Base-by-base conservation (phyloP, 495 filamentous ascomycete genomes). In the Staphylotrichum tortipilum region DNA sequence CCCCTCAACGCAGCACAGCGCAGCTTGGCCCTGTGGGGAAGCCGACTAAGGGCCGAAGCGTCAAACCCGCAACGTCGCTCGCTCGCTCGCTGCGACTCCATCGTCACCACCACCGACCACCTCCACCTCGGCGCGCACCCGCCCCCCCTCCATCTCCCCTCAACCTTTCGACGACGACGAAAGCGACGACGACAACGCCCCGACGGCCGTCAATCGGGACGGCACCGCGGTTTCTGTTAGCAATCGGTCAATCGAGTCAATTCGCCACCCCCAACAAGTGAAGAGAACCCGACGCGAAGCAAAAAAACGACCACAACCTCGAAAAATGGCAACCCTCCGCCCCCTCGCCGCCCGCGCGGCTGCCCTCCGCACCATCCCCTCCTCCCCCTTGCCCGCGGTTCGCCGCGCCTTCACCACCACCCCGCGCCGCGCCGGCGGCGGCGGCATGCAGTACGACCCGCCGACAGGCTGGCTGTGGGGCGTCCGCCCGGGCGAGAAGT, bases 401-500 rank as follows among this genome's bases (percentile, higher is more conserved):
- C 46, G 29, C 41, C 53, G 65, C 44, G 22, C 24, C 47, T 70
- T 72, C 67, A 62, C 66, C 6, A 57, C 62, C 11, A 67, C 66
- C 30, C 23, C 62, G 22, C 59, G 61, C 49, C 63, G 63, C 34
- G 45, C 58, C n/a, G 57, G 65, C 31, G 70, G 70, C 50, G 85
- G 91, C 69, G 88, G 81, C 50, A 70, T 78, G 45, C 84, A 88
- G 64, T 98, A 89, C 71, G 94, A 98, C 57, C 86, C 89, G 15
- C 92, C 92, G 7, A 80, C 75, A 50, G 92, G 92, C 55, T 95
- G 85, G 83, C 81, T 98, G 44, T 95, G 84, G 61, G 89, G 88
- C 54, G 74, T 96, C 56, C 85, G 83, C 68, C 94, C 92, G 19
- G 89, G 90, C 44, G 84, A 95, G 81, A 94, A 95, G 69, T 85